phyloP scores from a whole-genome alignment of 495 filamentous ascomycete genomes.

The Penicillium crystallinum region DNA sequence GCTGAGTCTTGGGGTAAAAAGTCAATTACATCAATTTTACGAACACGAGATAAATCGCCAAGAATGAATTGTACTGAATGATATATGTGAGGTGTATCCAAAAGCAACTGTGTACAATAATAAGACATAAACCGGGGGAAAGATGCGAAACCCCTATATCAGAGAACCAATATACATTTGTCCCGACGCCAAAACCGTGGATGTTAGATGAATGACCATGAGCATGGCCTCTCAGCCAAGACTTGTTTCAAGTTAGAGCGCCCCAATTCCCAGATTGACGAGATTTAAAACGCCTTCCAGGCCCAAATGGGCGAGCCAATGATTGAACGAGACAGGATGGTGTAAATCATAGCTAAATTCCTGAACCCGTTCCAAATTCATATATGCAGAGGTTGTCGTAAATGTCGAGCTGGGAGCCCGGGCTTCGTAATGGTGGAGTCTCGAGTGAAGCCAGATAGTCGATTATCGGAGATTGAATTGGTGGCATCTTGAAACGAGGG shows the following conservation, averaged over 20 bases:
- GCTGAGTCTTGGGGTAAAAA: no score
- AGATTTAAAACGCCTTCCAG: conserved; percentile 2
- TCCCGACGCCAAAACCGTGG: conserved; percentile 11
- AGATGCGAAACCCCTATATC: conserved; percentile 7
- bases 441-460: neutral
- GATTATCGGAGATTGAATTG: neutral
- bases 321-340: neutral
- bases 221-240: neutral
- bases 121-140: conserved; percentile 1
- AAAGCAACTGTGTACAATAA: conserved; percentile 8
- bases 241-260: neutral
- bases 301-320: neutral
- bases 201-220: conserved; percentile 9
- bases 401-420: conserved; percentile 2
- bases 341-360: neutral
- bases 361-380: conserved; percentile 1
- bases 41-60: neutral
- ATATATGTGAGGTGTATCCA: conserved; percentile 2
- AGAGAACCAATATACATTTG: conserved; percentile 16
- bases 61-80: neutral
- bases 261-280: neutral
- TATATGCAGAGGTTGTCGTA: conserved; percentile 5
- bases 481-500: conserved; percentile 6
- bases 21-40: neutral
- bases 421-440: neutral